Conservation (phyloP, 805 yeast species). For the Yamadazyma takamatsuzukensis region DNA sequence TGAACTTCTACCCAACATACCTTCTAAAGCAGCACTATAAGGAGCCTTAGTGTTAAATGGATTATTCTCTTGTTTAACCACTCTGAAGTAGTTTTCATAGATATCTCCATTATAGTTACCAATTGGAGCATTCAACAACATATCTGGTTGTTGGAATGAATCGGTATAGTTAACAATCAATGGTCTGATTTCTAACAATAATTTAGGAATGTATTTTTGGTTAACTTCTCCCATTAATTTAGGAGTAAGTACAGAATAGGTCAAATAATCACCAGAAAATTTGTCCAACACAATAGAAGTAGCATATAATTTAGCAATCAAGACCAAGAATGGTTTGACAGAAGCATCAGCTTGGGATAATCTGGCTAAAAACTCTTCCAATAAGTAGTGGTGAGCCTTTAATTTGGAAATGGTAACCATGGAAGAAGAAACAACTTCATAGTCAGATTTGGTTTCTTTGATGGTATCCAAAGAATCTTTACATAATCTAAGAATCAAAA, state of each 20-base stretch:
- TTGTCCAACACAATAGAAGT: constrained; percentile 28
- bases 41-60: constrained; percentile 38
- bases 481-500: constrained; percentile 34
- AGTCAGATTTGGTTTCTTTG: constrained; percentile 23
- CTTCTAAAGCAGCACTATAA: constrained; percentile 34
- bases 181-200: constrained; percentile 36
- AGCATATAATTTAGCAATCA: constrained; percentile 31
- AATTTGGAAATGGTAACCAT: constrained; percentile 40
- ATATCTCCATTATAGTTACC: constrained; percentile 43
- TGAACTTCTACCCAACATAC: constrained; percentile 38
- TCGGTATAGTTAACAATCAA: constrained; percentile 40
- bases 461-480: constrained; percentile 25
- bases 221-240: constrained; percentile 25
- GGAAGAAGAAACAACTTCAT: constrained; percentile 35
- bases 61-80: constrained; percentile 33
- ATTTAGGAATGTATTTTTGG: constrained; percentile 25
- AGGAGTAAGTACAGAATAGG: constrained; percentile 30
- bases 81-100: constrained; percentile 39
- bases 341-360: constrained; percentile 19
- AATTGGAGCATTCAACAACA: constrained; percentile 39
- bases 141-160: constrained; percentile 42
- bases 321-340: constrained; percentile 26
- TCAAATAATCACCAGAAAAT: constrained; percentile 36
- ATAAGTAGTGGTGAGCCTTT: constrained; percentile 41
- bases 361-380: constrained; percentile 26